A percentile compares a stretch with the other conserved stretches of the same genome.
phyloP scores from a whole-genome alignment of 345 rosid genomes.

The Chamaenerion angustifolium region DNA sequence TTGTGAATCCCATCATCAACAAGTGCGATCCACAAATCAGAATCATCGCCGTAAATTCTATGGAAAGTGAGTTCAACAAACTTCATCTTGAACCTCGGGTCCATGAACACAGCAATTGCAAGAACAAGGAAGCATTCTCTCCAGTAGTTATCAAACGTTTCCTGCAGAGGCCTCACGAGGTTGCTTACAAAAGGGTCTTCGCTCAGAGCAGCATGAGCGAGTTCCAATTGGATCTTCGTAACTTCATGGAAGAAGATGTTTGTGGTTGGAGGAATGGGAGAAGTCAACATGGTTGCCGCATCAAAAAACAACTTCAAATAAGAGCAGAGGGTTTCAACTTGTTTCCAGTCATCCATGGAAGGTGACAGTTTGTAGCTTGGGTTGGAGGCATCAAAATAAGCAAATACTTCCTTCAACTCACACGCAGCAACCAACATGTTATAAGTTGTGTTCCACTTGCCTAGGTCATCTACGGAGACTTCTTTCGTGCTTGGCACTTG shows the following conservation, averaged over 20 bases:
- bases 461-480: slow-evolving; percentile 56
- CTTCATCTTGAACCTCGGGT: slow-evolving; percentile 93
- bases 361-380: slow-evolving; percentile 40
- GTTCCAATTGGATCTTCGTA: slow-evolving; percentile 51
- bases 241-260: slow-evolving; percentile 61
- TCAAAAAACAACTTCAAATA: slow-evolving; percentile 57
- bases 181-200: slow-evolving; percentile 50
- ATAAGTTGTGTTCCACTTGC: slow-evolving; percentile 77
- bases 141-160: slow-evolving; percentile 72
- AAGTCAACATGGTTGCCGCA: slow-evolving; percentile 44
- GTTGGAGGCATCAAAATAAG: slow-evolving; percentile 57
- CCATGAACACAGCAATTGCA: slow-evolving; percentile 76
- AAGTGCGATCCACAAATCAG: slow-evolving; percentile 45
- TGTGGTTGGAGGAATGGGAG: slow-evolving; percentile 40
- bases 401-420: slow-evolving; percentile 72
- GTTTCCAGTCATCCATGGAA: slow-evolving; percentile 71
- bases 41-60: slow-evolving; percentile 67
- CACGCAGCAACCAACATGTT: slow-evolving; percentile 70
- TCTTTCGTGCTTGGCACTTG: slow-evolving; percentile 53
- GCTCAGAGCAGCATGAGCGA: slow-evolving; percentile 39
- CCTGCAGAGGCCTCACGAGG: slow-evolving; percentile 47
- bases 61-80: slow-evolving; percentile 72
- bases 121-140: slow-evolving; percentile 52
- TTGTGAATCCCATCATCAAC: slow-evolving; percentile 73
- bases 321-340: slow-evolving; percentile 50